Evolutionary conservation across 2,329 filamentous ascomycete species (phyloP).

Genomic region (Calonectria honghensis): DNA sequence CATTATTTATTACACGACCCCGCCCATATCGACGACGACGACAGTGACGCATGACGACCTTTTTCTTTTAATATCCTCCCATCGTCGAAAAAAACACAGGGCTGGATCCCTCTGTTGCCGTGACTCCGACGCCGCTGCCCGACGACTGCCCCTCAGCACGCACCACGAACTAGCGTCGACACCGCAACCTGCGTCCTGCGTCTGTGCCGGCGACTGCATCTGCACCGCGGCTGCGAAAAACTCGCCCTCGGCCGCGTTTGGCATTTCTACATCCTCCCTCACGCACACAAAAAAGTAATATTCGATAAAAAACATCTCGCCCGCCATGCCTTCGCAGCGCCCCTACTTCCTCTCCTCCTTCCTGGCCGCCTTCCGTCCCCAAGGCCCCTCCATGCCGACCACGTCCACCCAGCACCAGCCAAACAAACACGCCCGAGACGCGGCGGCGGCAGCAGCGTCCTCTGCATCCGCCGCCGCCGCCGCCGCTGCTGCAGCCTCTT

Average conservation of each 20-base stretch:
- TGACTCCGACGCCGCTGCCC: slow-evolving; percentile 21
- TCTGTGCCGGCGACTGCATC: slow-evolving; percentile 9
- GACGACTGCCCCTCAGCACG: slow-evolving; percentile 15
- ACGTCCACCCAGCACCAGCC: slow-evolving; percentile 59
- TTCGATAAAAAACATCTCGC: neutral
- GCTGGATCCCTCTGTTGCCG: slow-evolving; percentile 35
- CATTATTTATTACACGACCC: slow-evolving; percentile 20
- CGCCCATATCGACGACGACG: neutral
- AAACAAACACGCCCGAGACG: slow-evolving; percentile 61
- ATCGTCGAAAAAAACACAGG: slow-evolving; percentile 15
- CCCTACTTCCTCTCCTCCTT: slow-evolving; percentile 75
- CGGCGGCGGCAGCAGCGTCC: slow-evolving; percentile 54
- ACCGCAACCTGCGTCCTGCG: slow-evolving; percentile 16
- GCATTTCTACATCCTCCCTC: neutral
- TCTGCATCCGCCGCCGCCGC: slow-evolving; percentile 46
- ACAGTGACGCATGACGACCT: neutral
- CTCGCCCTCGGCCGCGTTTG: slow-evolving; percentile 9
- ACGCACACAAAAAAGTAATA: neutral
- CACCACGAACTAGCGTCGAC: slow-evolving; percentile 29
- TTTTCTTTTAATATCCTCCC: neutral
- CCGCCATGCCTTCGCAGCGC: slow-evolving; percentile 70
- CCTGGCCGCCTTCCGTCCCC: slow-evolving; percentile 72
- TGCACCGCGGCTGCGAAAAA: slow-evolving; percentile 10
- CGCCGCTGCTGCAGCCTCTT: slow-evolving; percentile 43
- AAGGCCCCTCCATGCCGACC: slow-evolving; percentile 61